Evolutionary conservation across 257 asterid species (phyloP).

Genomic region (Jacaranda mimosifolia): DNA sequence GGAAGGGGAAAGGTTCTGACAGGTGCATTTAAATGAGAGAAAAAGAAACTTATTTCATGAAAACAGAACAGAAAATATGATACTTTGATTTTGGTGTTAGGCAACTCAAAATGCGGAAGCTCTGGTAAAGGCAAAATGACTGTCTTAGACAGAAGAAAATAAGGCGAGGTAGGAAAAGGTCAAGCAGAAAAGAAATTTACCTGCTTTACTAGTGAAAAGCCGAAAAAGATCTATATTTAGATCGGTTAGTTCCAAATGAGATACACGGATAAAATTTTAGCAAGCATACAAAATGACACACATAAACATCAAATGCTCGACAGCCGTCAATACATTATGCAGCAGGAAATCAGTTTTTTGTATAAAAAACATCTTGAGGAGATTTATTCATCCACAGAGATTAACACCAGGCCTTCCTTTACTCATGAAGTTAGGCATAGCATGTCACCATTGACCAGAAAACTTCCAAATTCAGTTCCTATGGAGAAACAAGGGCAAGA

Average conservation of each 20-base stretch:
- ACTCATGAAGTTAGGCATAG: background rate
- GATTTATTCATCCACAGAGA: background rate
- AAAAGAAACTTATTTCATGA: background rate
- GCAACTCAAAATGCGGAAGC: background rate
- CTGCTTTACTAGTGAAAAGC: background rate
- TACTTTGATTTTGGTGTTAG: background rate
- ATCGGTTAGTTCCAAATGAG: background rate
- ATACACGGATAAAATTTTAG: background rate
- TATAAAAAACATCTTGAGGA: background rate
- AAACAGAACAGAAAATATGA: no score
- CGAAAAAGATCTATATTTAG: background rate
- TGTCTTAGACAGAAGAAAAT: background rate
- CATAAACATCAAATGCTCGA: background rate
- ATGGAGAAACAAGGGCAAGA: background rate
- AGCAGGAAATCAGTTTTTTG: conserved; percentile 5
- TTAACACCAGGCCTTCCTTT: background rate
- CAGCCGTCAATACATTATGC: background rate
- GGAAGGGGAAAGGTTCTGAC: background rate
- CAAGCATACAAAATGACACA: background rate
- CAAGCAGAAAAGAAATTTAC: conserved; percentile 3
- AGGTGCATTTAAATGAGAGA: background rate
- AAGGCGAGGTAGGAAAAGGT: background rate
- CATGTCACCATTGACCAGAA: background rate
- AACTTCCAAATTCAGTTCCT: background rate
- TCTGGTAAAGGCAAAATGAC: background rate